phyloP scores from a whole-genome alignment of 805 yeast genomes.

The Teunomyces tritomae region DNA sequence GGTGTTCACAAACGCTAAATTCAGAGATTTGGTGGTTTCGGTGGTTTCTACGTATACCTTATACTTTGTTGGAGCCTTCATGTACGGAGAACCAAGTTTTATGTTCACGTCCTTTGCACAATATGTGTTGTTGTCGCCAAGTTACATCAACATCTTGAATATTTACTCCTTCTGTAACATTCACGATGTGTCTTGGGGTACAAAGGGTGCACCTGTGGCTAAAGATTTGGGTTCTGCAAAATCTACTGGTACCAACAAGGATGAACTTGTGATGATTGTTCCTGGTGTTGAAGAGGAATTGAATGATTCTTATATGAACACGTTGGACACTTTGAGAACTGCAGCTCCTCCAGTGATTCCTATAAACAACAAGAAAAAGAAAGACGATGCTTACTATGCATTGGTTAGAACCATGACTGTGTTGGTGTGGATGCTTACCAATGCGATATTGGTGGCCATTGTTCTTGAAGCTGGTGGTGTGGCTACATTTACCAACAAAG shows the following conservation, averaged over 20 bases:
- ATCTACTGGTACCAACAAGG: constrained; percentile 39
- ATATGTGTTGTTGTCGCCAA: constrained; percentile 79
- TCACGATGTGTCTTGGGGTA: constrained; percentile 97
- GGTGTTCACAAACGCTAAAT: constrained; percentile 64
- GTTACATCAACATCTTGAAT: constrained; percentile 85
- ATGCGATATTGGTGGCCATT: constrained; percentile 75
- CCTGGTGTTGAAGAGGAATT: constrained; percentile 78
- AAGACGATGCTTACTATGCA: constrained; percentile 81
- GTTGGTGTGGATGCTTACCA: constrained; percentile 83
- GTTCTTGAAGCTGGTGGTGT: constrained; percentile 86
- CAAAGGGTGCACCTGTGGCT: constrained; percentile 71
- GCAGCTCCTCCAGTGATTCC: constrained; percentile 34
- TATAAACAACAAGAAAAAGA: constrained; percentile 23
- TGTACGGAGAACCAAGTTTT: constrained; percentile 89
- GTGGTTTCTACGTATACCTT: constrained; percentile 79
- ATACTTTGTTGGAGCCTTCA: constrained; percentile 71
- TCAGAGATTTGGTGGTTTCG: constrained; percentile 86
- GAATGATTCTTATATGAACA: constrained; percentile 67
- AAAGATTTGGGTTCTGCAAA: constrained; percentile 84
- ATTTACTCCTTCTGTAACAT: constrained; percentile 95
- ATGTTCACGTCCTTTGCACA: constrained; percentile 86
- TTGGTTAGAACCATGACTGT: constrained; percentile 87
- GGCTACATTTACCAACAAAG: constrained; percentile 36
- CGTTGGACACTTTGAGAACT: constrained; percentile 54
- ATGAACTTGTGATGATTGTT: constrained; percentile 39